Evolutionary conservation across 73 alveolate species (phyloP), one percentile per base, ranked within the genome.

Genomic region (Stentor coeruleus): DNA sequence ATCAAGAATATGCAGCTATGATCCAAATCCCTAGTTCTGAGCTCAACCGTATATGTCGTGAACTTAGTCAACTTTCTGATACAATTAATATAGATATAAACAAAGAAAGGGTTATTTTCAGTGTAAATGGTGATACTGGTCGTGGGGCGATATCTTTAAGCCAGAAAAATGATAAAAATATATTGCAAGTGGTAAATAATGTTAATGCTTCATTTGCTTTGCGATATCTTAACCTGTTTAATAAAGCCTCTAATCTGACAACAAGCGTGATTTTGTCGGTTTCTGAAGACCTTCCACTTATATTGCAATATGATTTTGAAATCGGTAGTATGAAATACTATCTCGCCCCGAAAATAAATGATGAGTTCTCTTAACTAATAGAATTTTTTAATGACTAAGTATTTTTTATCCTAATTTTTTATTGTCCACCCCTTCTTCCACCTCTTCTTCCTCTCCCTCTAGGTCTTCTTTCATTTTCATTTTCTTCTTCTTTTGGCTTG

Each of bases 301-400:
- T 96, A 84, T 91, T 94, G 49, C 98, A 96, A 90, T 96, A 90
- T 92, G 94, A 91, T 82, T 94, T 97, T 82, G 97, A 93, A 59
- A 93, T 95, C 58, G 99, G 99, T 84, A 87, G 91, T 57, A 91
- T 97, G 81, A 95, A 93, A 92, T 94, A 94, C 92, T 96, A 94
- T 94, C 92, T 97, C 60, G 99, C 99, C 41, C 99, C 99, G 55
- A 97, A 97, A 94, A 97, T 96, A 93, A 90, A 90, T 74, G 99
- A 97, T 74, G 99, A 96, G 35, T 81, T 49, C 66, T 11, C 66
- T 49, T 49, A 49, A 49, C 28, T 20, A 6, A 49, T 49, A n/a
- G n/a, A n/a, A n/a, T 49, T 49, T 49, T 49, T 49, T 11, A 11
- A 11, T 20, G 6, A 11, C 66, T 49, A 49, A 20, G 66, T 49